phyloP scores from a whole-genome alignment of 352 stramenopile genomes.

The Phytopythium helicoides region DNA sequence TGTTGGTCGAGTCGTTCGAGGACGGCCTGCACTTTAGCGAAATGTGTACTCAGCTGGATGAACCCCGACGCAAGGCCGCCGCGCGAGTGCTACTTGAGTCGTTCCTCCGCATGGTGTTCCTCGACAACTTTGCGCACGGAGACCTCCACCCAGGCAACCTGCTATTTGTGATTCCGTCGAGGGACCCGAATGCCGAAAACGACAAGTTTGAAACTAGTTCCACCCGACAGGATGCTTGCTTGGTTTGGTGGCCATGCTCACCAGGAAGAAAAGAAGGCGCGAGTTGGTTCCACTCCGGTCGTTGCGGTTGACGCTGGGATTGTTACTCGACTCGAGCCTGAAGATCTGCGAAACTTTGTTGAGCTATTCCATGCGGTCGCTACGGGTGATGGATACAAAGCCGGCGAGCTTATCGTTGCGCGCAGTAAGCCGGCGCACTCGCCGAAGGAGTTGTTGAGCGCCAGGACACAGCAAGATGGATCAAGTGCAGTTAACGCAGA shows the following conservation, averaged over 20 bases:
- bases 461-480: too few species aligned
- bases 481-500: neutral
- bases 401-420: slow-evolving; percentile 71
- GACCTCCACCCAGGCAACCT: slow-evolving; percentile 94
- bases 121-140: slow-evolving; percentile 94
- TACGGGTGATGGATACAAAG: slow-evolving; percentile 77
- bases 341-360: slow-evolving; percentile 83
- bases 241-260: neutral
- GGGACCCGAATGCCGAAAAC: too few species aligned
- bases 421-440: slow-evolving; percentile 40
- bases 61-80: slow-evolving; percentile 53
- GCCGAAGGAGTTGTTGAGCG: neutral
- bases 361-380: slow-evolving; percentile 84
- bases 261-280: slow-evolving; percentile 1
- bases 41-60: slow-evolving; percentile 43
- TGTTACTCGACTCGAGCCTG: slow-evolving; percentile 70
- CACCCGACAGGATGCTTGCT: neutral
- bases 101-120: slow-evolving; percentile 94
- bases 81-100: slow-evolving; percentile 81
- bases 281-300: slow-evolving; percentile 26
- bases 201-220: neutral
- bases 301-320: slow-evolving; percentile 86
- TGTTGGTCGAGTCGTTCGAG: slow-evolving; percentile 92
- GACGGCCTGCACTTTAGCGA: slow-evolving; percentile 75
- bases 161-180: slow-evolving; percentile 34